Conservation (phyloP, 768 basidiomycete species). For the Leccinum rimulosum region DNA sequence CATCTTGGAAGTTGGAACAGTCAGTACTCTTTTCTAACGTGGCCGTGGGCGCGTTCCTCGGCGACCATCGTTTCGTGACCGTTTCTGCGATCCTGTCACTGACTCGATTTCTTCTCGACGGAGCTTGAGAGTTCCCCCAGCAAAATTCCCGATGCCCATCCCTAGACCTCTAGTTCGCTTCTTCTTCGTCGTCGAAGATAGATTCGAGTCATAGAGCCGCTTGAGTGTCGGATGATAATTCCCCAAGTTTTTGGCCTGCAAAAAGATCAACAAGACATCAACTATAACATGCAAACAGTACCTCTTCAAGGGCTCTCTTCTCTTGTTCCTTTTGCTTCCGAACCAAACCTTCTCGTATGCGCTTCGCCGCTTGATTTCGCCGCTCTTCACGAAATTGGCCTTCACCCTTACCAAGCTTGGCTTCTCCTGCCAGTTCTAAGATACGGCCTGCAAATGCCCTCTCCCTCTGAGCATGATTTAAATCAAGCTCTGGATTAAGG, state of each 20-base stretch:
- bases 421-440: constrained; percentile 64
- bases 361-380: constrained; percentile 67
- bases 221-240: constrained; percentile 84
- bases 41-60: constrained; percentile 3
- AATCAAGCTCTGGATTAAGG: constrained; percentile 54
- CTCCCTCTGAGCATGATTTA: constrained; percentile 63
- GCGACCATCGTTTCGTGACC: background rate
- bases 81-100: constrained; percentile 30
- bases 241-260: constrained; percentile 76
- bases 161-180: constrained; percentile 64
- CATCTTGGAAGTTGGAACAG: background rate
- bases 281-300: constrained; percentile 26
- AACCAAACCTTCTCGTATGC: constrained; percentile 65
- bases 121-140: constrained; percentile 64
- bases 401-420: constrained; percentile 77
- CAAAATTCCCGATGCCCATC: constrained; percentile 80
- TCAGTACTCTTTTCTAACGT: constrained; percentile 2
- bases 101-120: constrained; percentile 55
- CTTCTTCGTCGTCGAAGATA: constrained; percentile 27
- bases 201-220: constrained; percentile 52
- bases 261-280: constrained; percentile 7
- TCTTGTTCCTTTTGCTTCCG: constrained; percentile 59
- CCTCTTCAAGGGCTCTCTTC: constrained; percentile 64
- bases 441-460: constrained; percentile 79
- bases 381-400: constrained; percentile 56